A percentile compares a stretch with the other conserved stretches of the same genome.
Evolutionary conservation across 768 basidiomycete species (phyloP).

Genomic region (Collybiopsis confluens): DNA sequence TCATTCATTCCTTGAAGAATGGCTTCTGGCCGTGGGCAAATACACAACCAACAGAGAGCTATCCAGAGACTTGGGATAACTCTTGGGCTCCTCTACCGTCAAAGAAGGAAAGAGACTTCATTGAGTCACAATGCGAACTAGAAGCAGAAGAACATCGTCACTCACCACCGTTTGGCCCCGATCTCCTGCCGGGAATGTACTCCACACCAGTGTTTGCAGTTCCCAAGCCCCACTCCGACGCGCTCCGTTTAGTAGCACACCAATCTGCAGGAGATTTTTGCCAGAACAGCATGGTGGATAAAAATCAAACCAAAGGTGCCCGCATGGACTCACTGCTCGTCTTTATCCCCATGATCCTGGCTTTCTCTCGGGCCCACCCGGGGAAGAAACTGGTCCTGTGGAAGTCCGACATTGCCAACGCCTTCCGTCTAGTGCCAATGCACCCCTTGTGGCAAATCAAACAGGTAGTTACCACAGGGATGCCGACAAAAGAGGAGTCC

Average conservation of each 20-base stretch:
- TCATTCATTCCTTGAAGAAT: slow-evolving; percentile 17
- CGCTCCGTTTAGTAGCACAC: slow-evolving; percentile 25
- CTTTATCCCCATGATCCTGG: slow-evolving; percentile 19
- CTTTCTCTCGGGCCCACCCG: slow-evolving; percentile 1
- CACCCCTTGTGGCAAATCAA: slow-evolving; percentile 23
- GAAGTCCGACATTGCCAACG: slow-evolving; percentile 22
- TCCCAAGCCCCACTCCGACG: slow-evolving; percentile 22
- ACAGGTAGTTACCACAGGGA: slow-evolving; percentile 16
- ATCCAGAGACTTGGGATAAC: slow-evolving; percentile 13
- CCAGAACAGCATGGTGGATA: slow-evolving; percentile 21
- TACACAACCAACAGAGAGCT: slow-evolving; percentile 2
- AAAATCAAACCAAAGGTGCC: slow-evolving; percentile 7
- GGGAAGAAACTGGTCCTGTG: slow-evolving; percentile 9
- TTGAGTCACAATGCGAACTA: slow-evolving; percentile 11
- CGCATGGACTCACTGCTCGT: slow-evolving; percentile 21
- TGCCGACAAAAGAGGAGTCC: slow-evolving; percentile 7
- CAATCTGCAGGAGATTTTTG: slow-evolving; percentile 24
- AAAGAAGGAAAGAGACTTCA: slow-evolving; percentile 10
- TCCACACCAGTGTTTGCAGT: slow-evolving; percentile 20
- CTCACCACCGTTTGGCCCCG: slow-evolving; percentile 21
- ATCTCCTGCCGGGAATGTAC: slow-evolving; percentile 19
- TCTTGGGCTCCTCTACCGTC: neutral
- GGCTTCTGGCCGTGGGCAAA: slow-evolving; percentile 29
- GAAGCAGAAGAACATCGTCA: slow-evolving; percentile 15
- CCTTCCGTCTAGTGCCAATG: slow-evolving; percentile 17